Evolutionary conservation across 1,284 basidiomycete genomes (phyloP).

Genomic region (Pseudozyma sp.): DNA sequence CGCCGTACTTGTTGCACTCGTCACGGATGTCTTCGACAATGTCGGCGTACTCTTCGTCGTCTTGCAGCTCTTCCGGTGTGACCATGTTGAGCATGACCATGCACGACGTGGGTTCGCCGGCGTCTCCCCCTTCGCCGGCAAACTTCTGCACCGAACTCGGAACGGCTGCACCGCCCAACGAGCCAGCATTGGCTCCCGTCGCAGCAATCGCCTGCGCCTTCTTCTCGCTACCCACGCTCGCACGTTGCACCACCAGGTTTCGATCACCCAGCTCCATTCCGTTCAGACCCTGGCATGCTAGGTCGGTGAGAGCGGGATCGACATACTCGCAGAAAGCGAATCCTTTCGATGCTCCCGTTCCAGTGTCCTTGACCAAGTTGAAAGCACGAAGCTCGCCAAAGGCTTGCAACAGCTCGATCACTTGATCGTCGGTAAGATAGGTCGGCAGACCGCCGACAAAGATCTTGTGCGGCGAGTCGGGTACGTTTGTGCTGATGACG

Average conservation of each 20-base stretch:
- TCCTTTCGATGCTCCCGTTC: conserved; percentile 79
- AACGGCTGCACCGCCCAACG: conserved; percentile 56
- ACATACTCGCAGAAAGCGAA: conserved; percentile 99
- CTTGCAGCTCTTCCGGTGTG: conserved; percentile 87
- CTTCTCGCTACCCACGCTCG: conserved; percentile 78
- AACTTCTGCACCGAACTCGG: conserved; percentile 64
- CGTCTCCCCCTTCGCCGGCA: conserved; percentile 61
- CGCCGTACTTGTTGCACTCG: conserved; percentile 73
- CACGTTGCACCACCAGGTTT: conserved; percentile 94
- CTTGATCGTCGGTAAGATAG: conserved; percentile 96
- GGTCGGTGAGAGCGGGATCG: conserved; percentile 87
- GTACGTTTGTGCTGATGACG: conserved; percentile 93
- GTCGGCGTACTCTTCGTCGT: conserved; percentile 92
- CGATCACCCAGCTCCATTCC: conserved; percentile 98
- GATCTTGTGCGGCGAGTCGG: conserved; percentile 96
- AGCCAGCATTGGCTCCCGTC: conserved; percentile 68
- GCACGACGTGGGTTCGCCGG: conserved; percentile 75
- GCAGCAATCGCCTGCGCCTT: conserved; percentile 56
- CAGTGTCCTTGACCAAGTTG: conserved; percentile 89
- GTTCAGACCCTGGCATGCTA: conserved; percentile 94
- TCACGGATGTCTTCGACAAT: conserved; percentile 94
- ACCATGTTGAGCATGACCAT: conserved; percentile 99
- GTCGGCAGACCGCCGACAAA: conserved; percentile 95
- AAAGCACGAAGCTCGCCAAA: conserved; percentile 98
- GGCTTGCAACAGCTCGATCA: conserved; percentile 94